phyloP scores from a whole-genome alignment of 192 early-diverging fungal species.

The Backusella australiensis region DNA sequence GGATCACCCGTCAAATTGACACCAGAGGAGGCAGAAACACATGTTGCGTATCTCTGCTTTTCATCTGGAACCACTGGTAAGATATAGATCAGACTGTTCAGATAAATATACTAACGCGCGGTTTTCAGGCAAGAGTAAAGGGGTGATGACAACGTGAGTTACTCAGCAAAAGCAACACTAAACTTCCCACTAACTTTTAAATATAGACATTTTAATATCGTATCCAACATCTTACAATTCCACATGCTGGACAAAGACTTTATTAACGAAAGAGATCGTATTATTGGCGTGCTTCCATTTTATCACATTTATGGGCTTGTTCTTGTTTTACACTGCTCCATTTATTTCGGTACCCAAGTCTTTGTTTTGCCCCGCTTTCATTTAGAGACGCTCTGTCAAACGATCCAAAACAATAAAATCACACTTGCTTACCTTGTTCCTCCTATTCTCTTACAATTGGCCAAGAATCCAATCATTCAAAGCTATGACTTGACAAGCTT shows the following conservation, averaged over 20 bases:
- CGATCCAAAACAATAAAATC: constrained; percentile 75
- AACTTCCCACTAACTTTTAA: constrained; percentile 16
- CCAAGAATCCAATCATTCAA: constrained; percentile 61
- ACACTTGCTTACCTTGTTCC: constrained; percentile 78
- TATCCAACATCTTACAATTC: constrained; percentile 17
- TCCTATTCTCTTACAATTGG: constrained; percentile 66
- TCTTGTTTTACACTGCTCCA: constrained; percentile 27
- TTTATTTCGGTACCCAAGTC: constrained; percentile 31
- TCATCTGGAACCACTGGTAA: constrained; percentile 32
- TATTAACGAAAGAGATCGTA: neutral
- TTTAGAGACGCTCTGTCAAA: constrained; percentile 51
- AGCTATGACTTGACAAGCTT: constrained; percentile 63
- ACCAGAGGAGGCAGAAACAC: constrained; percentile 25
- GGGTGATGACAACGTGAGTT: constrained; percentile 30
- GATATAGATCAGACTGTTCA: constrained; percentile 13
- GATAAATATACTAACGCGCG: constrained; percentile 6
- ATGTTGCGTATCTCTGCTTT: constrained; percentile 28
- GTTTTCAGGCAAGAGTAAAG: constrained; percentile 21
- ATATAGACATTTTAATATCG: constrained; percentile 27
- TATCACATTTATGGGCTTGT: constrained; percentile 19
- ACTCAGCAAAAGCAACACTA: constrained; percentile 59
- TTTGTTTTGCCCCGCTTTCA: constrained; percentile 65
- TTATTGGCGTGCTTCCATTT: constrained; percentile 27
- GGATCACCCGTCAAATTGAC: constrained; percentile 17
- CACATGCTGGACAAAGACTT: neutral